Evolutionary conservation across 495 filamentous ascomycete species (phyloP), one percentile per base, ranked within the genome.

Genomic region (Neurospora sp.): DNA sequence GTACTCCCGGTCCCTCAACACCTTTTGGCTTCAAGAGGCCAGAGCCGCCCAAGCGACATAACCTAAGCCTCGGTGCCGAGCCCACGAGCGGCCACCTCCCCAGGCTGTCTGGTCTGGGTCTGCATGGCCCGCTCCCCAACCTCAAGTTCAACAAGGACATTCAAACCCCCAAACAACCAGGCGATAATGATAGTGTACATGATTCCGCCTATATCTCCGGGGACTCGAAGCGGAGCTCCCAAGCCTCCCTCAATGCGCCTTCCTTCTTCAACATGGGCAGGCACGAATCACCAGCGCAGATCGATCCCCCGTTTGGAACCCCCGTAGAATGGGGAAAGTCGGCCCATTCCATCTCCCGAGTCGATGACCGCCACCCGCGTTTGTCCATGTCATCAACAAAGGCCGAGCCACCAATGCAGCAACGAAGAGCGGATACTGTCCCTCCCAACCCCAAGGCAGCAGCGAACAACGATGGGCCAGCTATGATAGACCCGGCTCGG

Each of bases 401-500:
- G 71, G 42, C 73, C n/a, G 78, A 78, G 14, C 75, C 76, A 61
- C 72, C 74, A 42, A 40, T 65, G 12, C 40, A 72, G 38, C 44
- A 70, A 8, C 40, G 68, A 12, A 73, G 90, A 68, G 85, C 90
- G 12, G 88, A 89, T 74, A 92, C 89, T 18, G 74, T 89, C 27
- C 88, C 89, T 12, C 76, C 81, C 10, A 79, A 82, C 53, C 53
- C 53, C 27, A 65, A 65, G 53, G 53, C 53, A 65, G 18, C 48
- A 38, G 73, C 86, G 14, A 86, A 87, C 45, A 76, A 74, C 16
- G 82, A 83, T 41, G 82, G 79, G 8, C 86, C 88, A 0, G 74
- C 76, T 27, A 82, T 94, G 84, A 87, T 97, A 40, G 84, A 89
- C 0, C 83, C 89, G 14, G 85, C 88, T 22, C 85, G 91, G 38